Evolutionary conservation across 1,284 basidiomycete species (phyloP), one percentile per base, ranked within the genome.

Genomic region (Mycena citricolor): DNA sequence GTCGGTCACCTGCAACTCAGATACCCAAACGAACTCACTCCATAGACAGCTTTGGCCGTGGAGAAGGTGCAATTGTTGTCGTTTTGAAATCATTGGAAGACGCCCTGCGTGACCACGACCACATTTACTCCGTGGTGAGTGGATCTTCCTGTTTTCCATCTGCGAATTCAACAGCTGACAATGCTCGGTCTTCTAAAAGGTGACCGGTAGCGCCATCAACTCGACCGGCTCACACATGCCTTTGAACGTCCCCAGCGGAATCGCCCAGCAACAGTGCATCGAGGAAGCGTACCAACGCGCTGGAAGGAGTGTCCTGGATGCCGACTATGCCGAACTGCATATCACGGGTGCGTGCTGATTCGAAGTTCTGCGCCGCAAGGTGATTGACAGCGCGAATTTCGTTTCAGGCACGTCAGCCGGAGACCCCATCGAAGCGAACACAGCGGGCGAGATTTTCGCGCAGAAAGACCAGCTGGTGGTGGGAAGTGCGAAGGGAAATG

Each of bases 371-470:
- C 13, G 33, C 32, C 35, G 28, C 26, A 32, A 23, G 39, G 25
- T 24, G 36, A 34, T 32, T 34, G 14, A 32, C 20, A 35, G 10
- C 28, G 16, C 4, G 31, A 32, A 14, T 32, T 32, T 20, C 31
- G 16, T 4, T 17, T 4, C 19, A 70, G 69, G 69, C 2, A 75
- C 74, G 4, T 64, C 68, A n/a, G 59, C 60, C 11, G 75, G 75
- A 2, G 76, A 78, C 53, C 74, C 74, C 1, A 70, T 65, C 0
- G 75, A 77, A 52, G 69, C 67, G 2, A 76, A 76, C 42, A 69
- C 67, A 59, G 68, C 69, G 2, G 74, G 73, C 1, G 60, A 61
- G 29, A 35, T 55, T 5, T 71, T 70, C 19, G 19, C n/a, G 14
- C 45, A 62, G 11, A 59, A 61, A 11, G 56, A 52, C 13, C 61